A percentile compares a stretch with the other conserved stretches of the same genome.
Conservation (phyloP, 345 rosid genomes). For the Iberis pinnata region DNA sequence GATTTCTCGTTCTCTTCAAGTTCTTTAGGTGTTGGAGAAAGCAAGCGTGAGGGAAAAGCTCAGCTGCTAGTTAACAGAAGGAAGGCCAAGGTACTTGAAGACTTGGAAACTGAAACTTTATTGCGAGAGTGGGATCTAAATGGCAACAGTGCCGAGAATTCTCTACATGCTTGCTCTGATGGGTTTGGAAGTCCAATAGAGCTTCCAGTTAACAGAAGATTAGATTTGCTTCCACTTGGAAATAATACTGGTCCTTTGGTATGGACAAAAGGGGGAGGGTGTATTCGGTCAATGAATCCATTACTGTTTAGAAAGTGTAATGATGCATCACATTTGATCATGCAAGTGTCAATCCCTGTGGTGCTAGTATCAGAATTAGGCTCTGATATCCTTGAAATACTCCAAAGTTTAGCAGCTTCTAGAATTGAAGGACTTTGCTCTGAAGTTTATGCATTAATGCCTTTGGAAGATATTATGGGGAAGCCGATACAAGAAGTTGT, state of each 20-base stretch:
- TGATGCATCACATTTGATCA: constrained; percentile 41
- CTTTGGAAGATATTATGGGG: constrained; percentile 60
- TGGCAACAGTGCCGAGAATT: constrained; percentile 45
- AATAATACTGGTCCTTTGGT: constrained; percentile 43
- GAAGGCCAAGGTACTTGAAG: constrained; percentile 47
- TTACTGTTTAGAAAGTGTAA: constrained; percentile 39
- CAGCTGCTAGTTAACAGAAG: constrained; percentile 40
- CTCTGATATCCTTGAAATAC: constrained; percentile 38
- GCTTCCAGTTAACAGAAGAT: constrained; percentile 31
- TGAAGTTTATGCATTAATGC: constrained; percentile 44
- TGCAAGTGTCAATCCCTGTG: constrained; percentile 57
- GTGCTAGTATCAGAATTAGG: constrained; percentile 58
- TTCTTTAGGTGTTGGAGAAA: constrained; percentile 32
- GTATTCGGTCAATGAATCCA: constrained; percentile 52
- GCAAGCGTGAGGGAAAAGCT: constrained; percentile 29
- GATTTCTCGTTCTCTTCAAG: constrained; percentile 37
- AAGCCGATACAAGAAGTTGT: constrained; percentile 46
- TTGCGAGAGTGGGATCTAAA: constrained; percentile 52
- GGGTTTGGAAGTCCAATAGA: constrained; percentile 91
- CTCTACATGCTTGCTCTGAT: constrained; percentile 36
- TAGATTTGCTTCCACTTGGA: constrained; percentile 41
- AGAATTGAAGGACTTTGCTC: constrained; percentile 41
- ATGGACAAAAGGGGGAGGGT: constrained; percentile 44
- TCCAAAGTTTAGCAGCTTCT: constrained; percentile 40
- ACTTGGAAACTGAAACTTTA: constrained; percentile 65